These are phyloP conservation scores for Cyberlindnera xishuangbannaensis DNA, from an alignment of 805 yeast genomes.

Conservation along the genomic window DNA sequence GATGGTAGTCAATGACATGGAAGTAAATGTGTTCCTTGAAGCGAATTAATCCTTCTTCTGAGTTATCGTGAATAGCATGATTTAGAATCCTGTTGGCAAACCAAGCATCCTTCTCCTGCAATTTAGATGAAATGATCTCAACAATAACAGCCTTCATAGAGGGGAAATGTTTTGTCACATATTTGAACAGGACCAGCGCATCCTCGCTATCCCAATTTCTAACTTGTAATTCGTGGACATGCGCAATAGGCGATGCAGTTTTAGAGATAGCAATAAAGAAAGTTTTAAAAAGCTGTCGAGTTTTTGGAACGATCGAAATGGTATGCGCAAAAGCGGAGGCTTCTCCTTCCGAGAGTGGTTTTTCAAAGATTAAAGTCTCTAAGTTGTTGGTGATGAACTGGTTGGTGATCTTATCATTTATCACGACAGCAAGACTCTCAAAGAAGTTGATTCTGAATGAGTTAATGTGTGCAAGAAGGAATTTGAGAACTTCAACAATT, in stretches of 20 bases:
- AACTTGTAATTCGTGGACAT: constrained; percentile 1
- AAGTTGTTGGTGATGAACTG: constrained; percentile 19
- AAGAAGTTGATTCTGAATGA: constrained; percentile 12
- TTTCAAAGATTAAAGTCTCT: constrained; percentile 20
- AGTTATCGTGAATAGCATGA: not conserved
- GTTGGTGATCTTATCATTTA: constrained; percentile 3
- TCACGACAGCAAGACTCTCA: constrained; percentile 8
- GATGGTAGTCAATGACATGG: constrained; percentile 13
- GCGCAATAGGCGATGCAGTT: constrained; percentile 1
- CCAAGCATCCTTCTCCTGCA: constrained; percentile 4
- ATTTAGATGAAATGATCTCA: not conserved
- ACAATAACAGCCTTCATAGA: not conserved
- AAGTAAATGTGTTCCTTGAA: constrained; percentile 12
- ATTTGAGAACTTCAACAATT: constrained; percentile 15
- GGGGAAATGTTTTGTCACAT: constrained; percentile 1
- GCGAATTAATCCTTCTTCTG: constrained; percentile 1
- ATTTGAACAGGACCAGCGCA: constrained; percentile 1
- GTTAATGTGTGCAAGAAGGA: constrained; percentile 14
- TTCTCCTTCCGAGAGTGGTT: constrained; percentile 2
- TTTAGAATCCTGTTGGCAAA: constrained; percentile 6
- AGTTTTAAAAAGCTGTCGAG: constrained; percentile 6
- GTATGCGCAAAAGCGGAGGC: constrained; percentile 10
- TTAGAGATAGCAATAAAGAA: constrained; percentile 9
- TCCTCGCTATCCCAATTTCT: constrained; percentile 1
- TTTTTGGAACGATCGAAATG: constrained; percentile 9